phyloP scores from a whole-genome alignment of 257 asterid species.

The Jacaranda mimosifolia region DNA sequence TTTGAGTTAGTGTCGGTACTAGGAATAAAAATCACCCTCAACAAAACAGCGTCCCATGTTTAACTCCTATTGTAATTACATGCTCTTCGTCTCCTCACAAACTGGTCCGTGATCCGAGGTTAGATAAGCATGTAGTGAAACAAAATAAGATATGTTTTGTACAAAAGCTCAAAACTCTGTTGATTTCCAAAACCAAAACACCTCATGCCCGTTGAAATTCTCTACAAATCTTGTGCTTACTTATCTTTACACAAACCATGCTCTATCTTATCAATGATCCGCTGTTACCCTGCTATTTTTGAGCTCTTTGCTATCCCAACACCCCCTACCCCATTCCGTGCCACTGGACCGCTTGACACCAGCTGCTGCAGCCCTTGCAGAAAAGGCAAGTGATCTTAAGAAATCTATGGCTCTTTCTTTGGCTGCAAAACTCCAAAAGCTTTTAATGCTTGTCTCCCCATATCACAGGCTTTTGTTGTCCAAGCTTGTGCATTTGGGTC shows the following conservation, averaged over 20 bases:
- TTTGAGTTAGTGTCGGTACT: background rate
- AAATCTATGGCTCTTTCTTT: conserved; percentile 50
- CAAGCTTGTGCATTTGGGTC: conserved; percentile 82
- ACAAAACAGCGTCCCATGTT: background rate
- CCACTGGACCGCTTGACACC: conserved; percentile 86
- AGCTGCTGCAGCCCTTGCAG: conserved; percentile 69
- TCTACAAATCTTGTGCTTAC: conserved; percentile 77
- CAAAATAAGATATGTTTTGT: conserved; percentile 82
- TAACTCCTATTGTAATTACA: conserved; percentile 30
- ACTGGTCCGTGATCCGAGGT: conserved; percentile 71
- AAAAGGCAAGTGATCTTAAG: conserved; percentile 65
- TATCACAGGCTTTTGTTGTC: conserved; percentile 69
- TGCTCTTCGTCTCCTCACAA: conserved; percentile 73
- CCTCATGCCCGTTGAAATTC: conserved; percentile 72
- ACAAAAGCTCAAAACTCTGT: conserved; percentile 80
- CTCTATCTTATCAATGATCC: conserved; percentile 72
- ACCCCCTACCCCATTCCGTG: conserved; percentile 64
- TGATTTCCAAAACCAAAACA: conserved; percentile 90
- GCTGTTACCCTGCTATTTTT: conserved; percentile 83
- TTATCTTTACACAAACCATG: conserved; percentile 65
- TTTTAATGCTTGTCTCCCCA: conserved; percentile 83
- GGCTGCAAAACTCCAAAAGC: conserved; percentile 81
- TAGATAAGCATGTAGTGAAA: conserved; percentile 79
- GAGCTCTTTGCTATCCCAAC: conserved; percentile 78
- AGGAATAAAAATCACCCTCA: background rate